Percentiles rank a stretch among this genome's conserved stretches.
Evolutionary conservation across 306 rosid genomes (phyloP).

Genomic region (Prinsepia uniflora): DNA sequence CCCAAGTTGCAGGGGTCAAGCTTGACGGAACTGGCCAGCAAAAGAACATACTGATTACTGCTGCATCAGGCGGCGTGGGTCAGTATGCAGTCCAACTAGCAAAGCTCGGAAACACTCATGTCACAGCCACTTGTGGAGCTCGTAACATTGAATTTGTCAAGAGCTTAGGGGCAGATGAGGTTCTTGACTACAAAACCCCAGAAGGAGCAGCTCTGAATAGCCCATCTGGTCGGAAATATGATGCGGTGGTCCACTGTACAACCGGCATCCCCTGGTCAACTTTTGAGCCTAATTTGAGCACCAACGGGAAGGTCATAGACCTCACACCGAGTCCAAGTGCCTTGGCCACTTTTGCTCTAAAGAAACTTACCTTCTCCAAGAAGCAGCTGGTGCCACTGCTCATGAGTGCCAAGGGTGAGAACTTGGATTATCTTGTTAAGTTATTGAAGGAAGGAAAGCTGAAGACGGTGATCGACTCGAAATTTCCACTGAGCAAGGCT

Average conservation of each 20-base stretch:
- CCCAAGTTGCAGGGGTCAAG: constrained; percentile 54
- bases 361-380: constrained; percentile 61
- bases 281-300: constrained; percentile 50
- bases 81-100: constrained; percentile 68
- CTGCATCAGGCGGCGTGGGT: constrained; percentile 68
- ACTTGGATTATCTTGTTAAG: constrained; percentile 39
- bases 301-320: constrained; percentile 49
- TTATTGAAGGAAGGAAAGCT: constrained; percentile 59
- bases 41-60: constrained; percentile 52
- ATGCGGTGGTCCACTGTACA: constrained; percentile 49
- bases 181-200: constrained; percentile 63
- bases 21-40: constrained; percentile 50
- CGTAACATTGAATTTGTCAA: constrained; percentile 53
- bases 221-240: constrained; percentile 64
- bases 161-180: constrained; percentile 74
- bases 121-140: constrained; percentile 73
- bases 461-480: constrained; percentile 55
- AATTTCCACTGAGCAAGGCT: constrained; percentile 47
- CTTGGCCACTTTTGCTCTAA: constrained; percentile 33
- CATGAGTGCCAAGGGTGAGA: constrained; percentile 34
- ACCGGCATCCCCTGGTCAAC: constrained; percentile 57
- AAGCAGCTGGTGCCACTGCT: constrained; percentile 50
- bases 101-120: constrained; percentile 53
- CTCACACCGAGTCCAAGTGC: constrained; percentile 35
- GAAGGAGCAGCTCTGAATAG: constrained; percentile 58